Evolutionary conservation across 768 basidiomycete genomes (phyloP).

Genomic region (Stropharia rugosoannulata): DNA sequence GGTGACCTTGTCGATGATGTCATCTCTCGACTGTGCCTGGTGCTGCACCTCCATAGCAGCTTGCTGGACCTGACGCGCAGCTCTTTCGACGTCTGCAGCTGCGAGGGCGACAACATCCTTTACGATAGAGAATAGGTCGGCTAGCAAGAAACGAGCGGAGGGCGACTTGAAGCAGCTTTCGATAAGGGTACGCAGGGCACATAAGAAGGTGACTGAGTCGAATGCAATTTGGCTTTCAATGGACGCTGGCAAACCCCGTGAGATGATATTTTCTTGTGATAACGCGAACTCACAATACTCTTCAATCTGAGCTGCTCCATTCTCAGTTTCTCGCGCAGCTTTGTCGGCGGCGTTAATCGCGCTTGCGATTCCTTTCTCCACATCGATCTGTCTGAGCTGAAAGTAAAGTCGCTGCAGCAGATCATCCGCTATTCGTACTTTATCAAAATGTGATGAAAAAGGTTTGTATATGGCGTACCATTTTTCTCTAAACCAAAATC

Average conservation of each 20-base stretch:
- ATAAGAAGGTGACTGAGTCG: constrained; percentile 26
- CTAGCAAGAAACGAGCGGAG: constrained; percentile 32
- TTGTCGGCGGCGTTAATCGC: no score
- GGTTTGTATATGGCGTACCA: constrained; percentile 19
- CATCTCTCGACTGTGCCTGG: constrained; percentile 13
- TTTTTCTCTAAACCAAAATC: constrained; percentile 38
- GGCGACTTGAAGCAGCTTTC: constrained; percentile 30
- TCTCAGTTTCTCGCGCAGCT: no score
- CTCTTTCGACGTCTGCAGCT: constrained; percentile 28
- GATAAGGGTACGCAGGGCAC: constrained; percentile 27
- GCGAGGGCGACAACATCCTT: constrained; percentile 30
- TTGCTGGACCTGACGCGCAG: constrained; percentile 29
- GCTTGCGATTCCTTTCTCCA: no score
- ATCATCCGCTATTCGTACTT: constrained; percentile 28
- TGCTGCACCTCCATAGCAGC: constrained; percentile 32
- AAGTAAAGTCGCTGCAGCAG: constrained; percentile 37
- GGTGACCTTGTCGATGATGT: constrained; percentile 13
- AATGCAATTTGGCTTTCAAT: constrained; percentile 22
- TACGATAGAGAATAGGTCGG: constrained; percentile 29
- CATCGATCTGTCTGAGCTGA: constrained; percentile 3
- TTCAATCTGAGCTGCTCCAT: no score
- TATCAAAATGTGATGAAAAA: neutral
- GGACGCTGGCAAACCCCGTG: constrained; percentile 15
- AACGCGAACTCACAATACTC: no score
- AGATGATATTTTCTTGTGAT: no score